A percentile compares a stretch with the other conserved stretches of the same genome.
Conservation (phyloP, 202 grass and related monocot genomes). For the Panicum virgatum region DNA sequence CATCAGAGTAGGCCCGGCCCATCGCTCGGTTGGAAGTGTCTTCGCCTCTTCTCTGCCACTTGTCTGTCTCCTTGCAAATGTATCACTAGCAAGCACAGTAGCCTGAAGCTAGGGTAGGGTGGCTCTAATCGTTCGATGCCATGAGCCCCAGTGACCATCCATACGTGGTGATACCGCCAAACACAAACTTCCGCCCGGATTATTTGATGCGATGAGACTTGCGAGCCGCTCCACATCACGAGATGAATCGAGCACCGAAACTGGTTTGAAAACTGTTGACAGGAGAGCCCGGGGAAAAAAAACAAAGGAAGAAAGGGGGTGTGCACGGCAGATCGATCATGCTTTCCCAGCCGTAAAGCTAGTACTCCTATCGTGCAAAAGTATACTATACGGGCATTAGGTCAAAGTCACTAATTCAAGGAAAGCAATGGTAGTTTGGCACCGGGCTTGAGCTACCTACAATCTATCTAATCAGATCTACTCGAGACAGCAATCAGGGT, state of each 20-base stretch:
- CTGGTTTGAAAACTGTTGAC: not conserved
- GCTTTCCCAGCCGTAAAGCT: conserved; percentile 1
- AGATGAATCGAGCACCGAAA: not conserved
- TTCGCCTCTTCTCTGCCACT: not conserved
- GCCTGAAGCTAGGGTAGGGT: no score
- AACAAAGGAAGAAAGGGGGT: not conserved
- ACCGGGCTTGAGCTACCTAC: no score
- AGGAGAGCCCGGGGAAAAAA: no score
- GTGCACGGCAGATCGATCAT: conserved; percentile 1
- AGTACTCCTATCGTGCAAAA: not conserved
- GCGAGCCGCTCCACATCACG: not conserved
- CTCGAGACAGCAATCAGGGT: not conserved
- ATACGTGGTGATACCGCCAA: no score
- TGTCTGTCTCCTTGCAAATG: not conserved
- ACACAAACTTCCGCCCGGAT: not conserved
- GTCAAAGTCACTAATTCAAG: not conserved
- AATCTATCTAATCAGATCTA: not conserved
- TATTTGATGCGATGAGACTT: not conserved
- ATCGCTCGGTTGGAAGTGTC: not conserved
- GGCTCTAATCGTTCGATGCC: no score
- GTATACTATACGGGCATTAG: not conserved
- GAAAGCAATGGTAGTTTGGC: not conserved
- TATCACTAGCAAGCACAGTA: no score
- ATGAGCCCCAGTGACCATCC: no score
- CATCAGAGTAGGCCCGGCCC: not conserved